Evolutionary conservation across 2,329 filamentous ascomycete species (phyloP).

Genomic region (Pseudogymnoascus sp.): DNA sequence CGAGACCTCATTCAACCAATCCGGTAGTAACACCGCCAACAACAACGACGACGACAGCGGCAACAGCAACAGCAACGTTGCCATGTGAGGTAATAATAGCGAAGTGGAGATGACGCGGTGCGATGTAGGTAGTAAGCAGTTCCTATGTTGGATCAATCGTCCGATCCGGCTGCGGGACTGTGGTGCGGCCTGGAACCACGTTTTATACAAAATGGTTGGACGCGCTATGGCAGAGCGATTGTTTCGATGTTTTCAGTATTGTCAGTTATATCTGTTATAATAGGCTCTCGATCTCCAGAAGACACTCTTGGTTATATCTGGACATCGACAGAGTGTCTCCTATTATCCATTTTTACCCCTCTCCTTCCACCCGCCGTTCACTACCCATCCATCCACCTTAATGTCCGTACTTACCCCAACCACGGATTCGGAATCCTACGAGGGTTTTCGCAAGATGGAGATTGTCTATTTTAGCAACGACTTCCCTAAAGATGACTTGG

Average conservation of each 20-base stretch:
- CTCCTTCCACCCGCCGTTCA: background rate
- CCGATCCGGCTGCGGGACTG: background rate
- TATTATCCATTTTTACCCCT: background rate
- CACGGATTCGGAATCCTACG: background rate
- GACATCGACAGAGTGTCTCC: background rate
- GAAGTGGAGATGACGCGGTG: background rate
- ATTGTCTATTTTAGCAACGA: background rate
- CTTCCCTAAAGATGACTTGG: background rate
- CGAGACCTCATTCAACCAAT: background rate
- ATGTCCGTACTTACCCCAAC: background rate
- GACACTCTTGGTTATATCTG: background rate
- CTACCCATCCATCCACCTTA: background rate
- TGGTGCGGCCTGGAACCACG: background rate
- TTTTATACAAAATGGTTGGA: background rate
- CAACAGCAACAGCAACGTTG: background rate
- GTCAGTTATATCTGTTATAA: background rate
- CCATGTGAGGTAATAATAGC: background rate
- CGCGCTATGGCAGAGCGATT: background rate
- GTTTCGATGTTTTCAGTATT: background rate
- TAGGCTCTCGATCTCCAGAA: background rate
- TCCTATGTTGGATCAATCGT: background rate
- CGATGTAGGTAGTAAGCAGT: background rate
- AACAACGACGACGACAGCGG: background rate
- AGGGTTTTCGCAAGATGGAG: background rate
- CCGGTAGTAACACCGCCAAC: background rate